Evolutionary conservation across 2,329 filamentous ascomycete genomes (phyloP), one percentile per base, ranked within the genome.

Genomic region (Penicillium freii): DNA sequence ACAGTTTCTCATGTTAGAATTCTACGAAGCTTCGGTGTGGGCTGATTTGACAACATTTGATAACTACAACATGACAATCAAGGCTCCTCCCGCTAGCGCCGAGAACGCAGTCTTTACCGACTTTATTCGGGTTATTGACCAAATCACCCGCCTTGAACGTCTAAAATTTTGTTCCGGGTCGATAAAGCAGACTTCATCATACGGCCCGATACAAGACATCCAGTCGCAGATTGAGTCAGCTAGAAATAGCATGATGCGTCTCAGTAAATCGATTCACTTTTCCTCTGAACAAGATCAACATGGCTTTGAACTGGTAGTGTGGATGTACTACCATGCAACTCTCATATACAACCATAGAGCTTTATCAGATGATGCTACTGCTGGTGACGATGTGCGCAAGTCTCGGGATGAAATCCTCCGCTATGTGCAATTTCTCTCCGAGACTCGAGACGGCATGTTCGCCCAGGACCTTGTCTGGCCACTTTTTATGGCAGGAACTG

Each of bases 381-480:
- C 21, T 13, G 1, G 23, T 29, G 8, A 33, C n/a, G 8, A 57
- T 47, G 31, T 40, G 4, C 19, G 15, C 9, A 46, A 13, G 11
- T 59, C 57, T 23, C 57, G 57, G 8, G 34, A 59, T 40, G 54
- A 57, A 23, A 57, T 67, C 9, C 44, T 65, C 29, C 7, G 39
- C 54, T 33, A 34, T 60, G 15, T 51, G n/a, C 36, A 44, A 33
- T 42, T 36, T 52, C 31, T 59, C 10, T 57, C 54, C 13, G 54
- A 45, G 57, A 63, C 53, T 6, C 42, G 42, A 45, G 53, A 45
- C 21, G 51, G 48, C 23, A 58, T 56, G 33, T 64, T 69, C 36
- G 62, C 63, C 5, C 67, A 70, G 19, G 64, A 70, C 43, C 58
- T 70, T 4, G 64, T 69, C 33, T 70, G 68, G 68, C 68, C 67